Evolutionary conservation across 202 grass and related monocot species (phyloP), one percentile per base, ranked within the genome.

Genomic region (Musa balbisiana): DNA sequence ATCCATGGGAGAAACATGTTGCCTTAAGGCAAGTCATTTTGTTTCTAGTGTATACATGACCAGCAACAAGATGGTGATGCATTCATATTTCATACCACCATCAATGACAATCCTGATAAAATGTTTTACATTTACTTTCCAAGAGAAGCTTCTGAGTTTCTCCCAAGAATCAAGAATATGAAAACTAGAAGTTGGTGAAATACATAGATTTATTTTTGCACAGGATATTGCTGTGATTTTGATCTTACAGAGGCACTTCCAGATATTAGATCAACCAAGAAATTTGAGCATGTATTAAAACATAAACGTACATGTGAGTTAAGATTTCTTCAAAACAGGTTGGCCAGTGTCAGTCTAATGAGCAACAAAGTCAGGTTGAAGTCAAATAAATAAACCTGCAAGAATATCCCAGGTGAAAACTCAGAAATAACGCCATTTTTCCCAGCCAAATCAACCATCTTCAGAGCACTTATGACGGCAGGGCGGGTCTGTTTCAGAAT

Each of bases 321-420:
- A 19, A 14, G 15, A 12, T 70, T 10, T 51, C 51, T 8, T 71
- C 15, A 49, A 71, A 21, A 71, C 23, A 72, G 11, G 8, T 49
- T 55, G 24, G 16, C 17, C 33, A 43, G 33, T 43, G 33, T 5
- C 33, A 8, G 8, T 21, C 13, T 27, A 52, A 64, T 23, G 23
- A 53, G 60, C 13, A 33, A 33, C 51, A 73, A 85, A 55, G 17
- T 70, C 13, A 75, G 27, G 55, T 60, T 20, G 19, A 26, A 67
- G 53, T 70, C 53, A 80, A 20, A 66, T 4, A 82, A 73, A 67
- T 51, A 53, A 85, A 99, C 95, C 91, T 99, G 95, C 83, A 94
- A 78, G 81, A 94, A 99, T 89, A 99, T 82, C 25, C 95, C 94
- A 82, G 87, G 95, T 0, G 87, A 99, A 25, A 80, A 90, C 77